phyloP scores from a whole-genome alignment of 2,329 filamentous ascomycete species.

The Xylariaceae sp. region DNA sequence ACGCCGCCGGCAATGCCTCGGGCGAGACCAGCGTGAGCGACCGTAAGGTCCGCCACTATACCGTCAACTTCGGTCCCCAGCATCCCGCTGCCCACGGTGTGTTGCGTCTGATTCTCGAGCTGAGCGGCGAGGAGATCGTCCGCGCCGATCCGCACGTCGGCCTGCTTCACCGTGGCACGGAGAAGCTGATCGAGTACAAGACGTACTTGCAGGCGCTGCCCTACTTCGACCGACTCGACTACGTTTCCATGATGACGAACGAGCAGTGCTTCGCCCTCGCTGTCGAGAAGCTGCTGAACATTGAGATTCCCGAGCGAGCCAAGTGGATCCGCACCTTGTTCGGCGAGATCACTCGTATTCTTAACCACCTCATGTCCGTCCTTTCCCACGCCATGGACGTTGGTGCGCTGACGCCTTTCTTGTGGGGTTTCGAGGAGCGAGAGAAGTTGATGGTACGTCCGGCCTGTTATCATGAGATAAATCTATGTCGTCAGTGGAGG shows the following conservation, averaged over 20 bases:
- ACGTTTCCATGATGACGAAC: slow-evolving; percentile 99
- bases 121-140: slow-evolving; percentile 96
- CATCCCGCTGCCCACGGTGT: slow-evolving; percentile 98
- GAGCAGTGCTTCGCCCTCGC: slow-evolving; percentile 95
- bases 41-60: slow-evolving; percentile 97
- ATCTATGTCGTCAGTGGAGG: background rate
- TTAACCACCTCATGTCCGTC: slow-evolving; percentile 98
- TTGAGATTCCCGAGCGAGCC: slow-evolving; percentile 90
- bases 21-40: slow-evolving; percentile 45
- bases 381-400: slow-evolving; percentile 98
- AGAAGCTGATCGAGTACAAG: slow-evolving; percentile 99
- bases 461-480: background rate
- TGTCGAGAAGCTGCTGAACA: slow-evolving; percentile 95
- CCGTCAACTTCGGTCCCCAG: slow-evolving; percentile 98
- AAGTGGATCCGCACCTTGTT: slow-evolving; percentile 98
- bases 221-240: slow-evolving; percentile 98
- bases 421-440: slow-evolving; percentile 99
- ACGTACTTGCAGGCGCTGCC: slow-evolving; percentile 96
- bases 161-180: slow-evolving; percentile 90
- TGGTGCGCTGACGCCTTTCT: slow-evolving; percentile 92
- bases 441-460: slow-evolving; percentile 94
- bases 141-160: slow-evolving; percentile 96
- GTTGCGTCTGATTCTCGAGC: slow-evolving; percentile 91
- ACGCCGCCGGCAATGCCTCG: slow-evolving; percentile 43
- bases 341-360: slow-evolving; percentile 84